Evolutionary conservation across 495 filamentous ascomycete genomes (phyloP).

Genomic region (Neurospora discreta): DNA sequence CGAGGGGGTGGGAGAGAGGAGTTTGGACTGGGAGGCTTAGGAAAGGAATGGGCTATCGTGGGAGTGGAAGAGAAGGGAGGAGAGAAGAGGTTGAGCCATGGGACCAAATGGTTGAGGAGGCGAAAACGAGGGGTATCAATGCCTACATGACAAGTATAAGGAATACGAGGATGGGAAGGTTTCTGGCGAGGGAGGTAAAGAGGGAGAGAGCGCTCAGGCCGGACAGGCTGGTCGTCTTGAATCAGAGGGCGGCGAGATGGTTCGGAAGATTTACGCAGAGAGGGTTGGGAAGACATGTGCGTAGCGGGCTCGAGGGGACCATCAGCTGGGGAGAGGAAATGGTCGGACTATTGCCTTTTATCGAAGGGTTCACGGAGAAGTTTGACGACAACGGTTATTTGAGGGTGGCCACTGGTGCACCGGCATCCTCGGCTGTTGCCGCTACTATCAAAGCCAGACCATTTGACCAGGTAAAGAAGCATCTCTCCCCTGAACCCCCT

Average conservation of each 20-base stretch:
- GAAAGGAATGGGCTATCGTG: not conserved
- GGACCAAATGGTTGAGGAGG: not conserved
- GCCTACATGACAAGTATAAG: not conserved
- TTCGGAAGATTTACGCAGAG: not conserved
- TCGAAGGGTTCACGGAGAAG: not conserved
- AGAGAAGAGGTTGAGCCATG: not conserved
- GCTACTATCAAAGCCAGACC: not conserved
- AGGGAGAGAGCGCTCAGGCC: not conserved
- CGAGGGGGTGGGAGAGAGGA: not conserved
- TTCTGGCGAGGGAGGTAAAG: not conserved
- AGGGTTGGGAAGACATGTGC: not conserved
- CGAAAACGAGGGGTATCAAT: not conserved
- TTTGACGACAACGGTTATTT: not conserved
- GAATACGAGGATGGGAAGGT: not conserved
- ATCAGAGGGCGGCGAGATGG: not conserved
- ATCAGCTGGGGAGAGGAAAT: not conserved
- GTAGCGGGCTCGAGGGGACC: not conserved
- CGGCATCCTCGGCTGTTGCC: not conserved
- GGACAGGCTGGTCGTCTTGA: not conserved
- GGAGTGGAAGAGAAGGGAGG: not conserved
- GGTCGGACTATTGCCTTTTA: not conserved
- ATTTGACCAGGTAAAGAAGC: not conserved
- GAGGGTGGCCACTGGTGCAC: not conserved
- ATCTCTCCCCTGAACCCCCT: not conserved
- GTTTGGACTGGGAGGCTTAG: not conserved